A percentile compares a stretch with the other conserved stretches of the same genome.
Conservation (phyloP, 306 rosid genomes). For the Aeschynomene evenia region DNA sequence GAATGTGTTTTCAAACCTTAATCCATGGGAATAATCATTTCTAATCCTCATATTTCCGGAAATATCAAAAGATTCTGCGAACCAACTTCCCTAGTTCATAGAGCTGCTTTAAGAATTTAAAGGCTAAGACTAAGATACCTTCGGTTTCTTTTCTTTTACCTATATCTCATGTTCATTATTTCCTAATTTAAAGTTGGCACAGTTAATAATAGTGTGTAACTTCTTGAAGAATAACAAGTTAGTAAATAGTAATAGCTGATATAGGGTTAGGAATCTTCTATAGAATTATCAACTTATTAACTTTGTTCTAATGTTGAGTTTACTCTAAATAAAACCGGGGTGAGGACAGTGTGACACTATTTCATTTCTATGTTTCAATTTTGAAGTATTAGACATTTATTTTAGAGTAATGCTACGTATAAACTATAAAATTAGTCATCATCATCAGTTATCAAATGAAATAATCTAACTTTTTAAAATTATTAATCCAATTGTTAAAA, state of each 20-base stretch:
- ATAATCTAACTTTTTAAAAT: no score
- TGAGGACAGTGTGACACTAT: not conserved
- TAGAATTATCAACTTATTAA: not conserved
- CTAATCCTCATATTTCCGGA: no score
- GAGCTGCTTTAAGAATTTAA: not conserved
- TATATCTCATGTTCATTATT: not conserved
- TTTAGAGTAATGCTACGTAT: no score
- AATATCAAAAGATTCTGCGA: no score
- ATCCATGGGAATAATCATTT: no score
- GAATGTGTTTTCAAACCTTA: no score
- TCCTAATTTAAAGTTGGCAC: not conserved
- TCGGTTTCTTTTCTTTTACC: not conserved
- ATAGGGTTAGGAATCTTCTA: slow-evolving; percentile 7
- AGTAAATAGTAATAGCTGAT: not conserved
- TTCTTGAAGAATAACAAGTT: not conserved
- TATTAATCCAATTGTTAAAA: no score
- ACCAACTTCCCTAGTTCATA: not conserved
- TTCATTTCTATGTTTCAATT: not conserved
- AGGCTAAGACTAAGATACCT: not conserved
- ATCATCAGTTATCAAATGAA: no score
- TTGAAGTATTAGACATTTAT: no score
- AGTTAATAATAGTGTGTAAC: not conserved
- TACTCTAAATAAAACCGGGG: not conserved
- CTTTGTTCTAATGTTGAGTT: slow-evolving; percentile 13
- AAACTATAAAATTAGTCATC: no score